Evolutionary conservation across 192 early-diverging fungal genomes (phyloP).

Genomic region (Thamnidium elegans): DNA sequence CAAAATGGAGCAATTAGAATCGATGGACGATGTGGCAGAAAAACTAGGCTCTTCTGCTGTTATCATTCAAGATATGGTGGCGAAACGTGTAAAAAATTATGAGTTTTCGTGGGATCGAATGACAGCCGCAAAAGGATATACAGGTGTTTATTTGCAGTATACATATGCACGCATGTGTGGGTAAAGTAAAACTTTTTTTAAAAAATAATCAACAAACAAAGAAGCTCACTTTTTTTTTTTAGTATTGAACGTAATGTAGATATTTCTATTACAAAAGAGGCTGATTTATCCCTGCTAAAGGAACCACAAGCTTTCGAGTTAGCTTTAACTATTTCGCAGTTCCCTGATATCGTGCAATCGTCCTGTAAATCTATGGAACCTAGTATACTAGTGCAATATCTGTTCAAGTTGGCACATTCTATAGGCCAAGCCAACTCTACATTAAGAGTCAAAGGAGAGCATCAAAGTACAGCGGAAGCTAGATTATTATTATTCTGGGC

Average conservation of each 20-base stretch:
- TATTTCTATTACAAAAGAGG: conserved; percentile 43
- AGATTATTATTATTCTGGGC: conserved; percentile 73
- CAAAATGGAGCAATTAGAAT: conserved; percentile 18
- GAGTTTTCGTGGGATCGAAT: conserved; percentile 87
- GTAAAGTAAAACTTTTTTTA: conserved; percentile 27
- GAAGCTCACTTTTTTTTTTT: not conserved
- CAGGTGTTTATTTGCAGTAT: conserved; percentile 95
- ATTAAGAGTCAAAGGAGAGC: conserved; percentile 64
- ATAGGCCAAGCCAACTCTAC: conserved; percentile 64
- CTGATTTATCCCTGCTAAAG: conserved; percentile 60
- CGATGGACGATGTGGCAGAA: conserved; percentile 73
- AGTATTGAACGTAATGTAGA: conserved; percentile 70
- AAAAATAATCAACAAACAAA: not conserved
- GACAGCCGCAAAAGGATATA: conserved; percentile 90
- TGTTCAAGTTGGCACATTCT: conserved; percentile 70
- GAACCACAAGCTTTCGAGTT: conserved; percentile 70
- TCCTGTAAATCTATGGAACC: conserved; percentile 70
- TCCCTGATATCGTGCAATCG: conserved; percentile 72
- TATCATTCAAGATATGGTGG: conserved; percentile 82
- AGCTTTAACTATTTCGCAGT: conserved; percentile 71
- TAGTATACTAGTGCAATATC: conserved; percentile 73
- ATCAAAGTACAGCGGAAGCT: conserved; percentile 67
- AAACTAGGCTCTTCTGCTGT: conserved; percentile 84
- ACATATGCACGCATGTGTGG: conserved; percentile 91
- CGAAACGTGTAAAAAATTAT: conserved; percentile 87